Evolutionary conservation across 164 flowering plant species (phyloP), one percentile per base, ranked within the genome.

Genomic region (Paratinospora sagittata): DNA sequence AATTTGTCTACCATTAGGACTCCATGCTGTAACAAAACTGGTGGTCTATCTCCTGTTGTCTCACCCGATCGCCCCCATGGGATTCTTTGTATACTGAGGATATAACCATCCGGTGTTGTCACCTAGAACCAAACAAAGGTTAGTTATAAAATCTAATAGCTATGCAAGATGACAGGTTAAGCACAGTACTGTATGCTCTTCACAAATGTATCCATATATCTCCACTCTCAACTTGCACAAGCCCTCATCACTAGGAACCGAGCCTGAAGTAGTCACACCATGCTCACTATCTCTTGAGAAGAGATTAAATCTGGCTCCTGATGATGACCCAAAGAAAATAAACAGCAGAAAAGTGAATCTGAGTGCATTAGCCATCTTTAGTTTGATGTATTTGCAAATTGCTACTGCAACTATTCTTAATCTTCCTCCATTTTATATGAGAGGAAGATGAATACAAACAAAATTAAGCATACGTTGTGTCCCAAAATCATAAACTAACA

Each of bases 21-120:
- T 21, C 97, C 96, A 72, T 90, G 97, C 41, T 90, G 96, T 68
- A 92, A 76, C 65, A 92, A 76, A 45, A 90, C 89, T 0, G 93
- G 96, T 12, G 78, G 77, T 63, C 75, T 81, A 49, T 66, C 72
- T 9, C 78, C 82, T 9, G 74, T 6, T 26, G 63, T 69, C 30
- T 41, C 66, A 11, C 80, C 80, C 1, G 85, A 67, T 57, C 71
- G 55, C 2, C 85, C 86, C 1, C 6, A 37, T 6, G 90, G 92
- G 63, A 92, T 90, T 67, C 95, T 86, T 77, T 89, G 93, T 74
- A 90, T 0, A 72, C 90, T 85, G 33, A 92, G 88, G 52, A 90
- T 85, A 69, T 85, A 92, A 30, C 95, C 95, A 82, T 92, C 93
- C 79, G 77, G 45, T 33, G 95, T 92, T 33, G 88, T 90, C 60